Evolutionary conservation across 2,329 filamentous ascomycete genomes (phyloP).

Genomic region (Aspergillus sojae): DNA sequence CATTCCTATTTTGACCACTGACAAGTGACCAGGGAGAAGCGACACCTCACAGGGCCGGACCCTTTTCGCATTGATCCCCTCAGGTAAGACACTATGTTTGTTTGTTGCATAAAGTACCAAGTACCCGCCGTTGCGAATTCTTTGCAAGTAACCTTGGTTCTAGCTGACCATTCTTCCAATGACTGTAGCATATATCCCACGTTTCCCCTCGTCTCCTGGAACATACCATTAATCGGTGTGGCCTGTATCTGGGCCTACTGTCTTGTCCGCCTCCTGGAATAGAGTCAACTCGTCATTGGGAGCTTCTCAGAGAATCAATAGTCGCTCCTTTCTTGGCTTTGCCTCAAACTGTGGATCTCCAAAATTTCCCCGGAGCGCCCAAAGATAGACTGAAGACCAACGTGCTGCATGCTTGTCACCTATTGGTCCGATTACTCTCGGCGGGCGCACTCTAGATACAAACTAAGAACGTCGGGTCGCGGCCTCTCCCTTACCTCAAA

Average conservation of each 20-base stretch:
- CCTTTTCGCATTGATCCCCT: conserved; percentile 3
- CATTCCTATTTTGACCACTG: not conserved
- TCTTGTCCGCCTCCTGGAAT: not conserved
- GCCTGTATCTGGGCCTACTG: conserved; percentile 1
- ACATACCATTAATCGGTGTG: not conserved
- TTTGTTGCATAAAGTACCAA: not conserved
- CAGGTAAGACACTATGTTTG: conserved; percentile 5
- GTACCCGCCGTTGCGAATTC: not conserved
- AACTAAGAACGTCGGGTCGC: conserved; percentile 8
- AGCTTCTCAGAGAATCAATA: conserved; percentile 11
- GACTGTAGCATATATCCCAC: conserved; percentile 1
- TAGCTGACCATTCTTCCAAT: conserved; percentile 7
- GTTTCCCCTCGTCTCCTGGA: not conserved
- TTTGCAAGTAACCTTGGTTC: conserved; percentile 2
- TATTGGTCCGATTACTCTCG: conserved; percentile 20
- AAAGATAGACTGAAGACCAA: conserved; percentile 22
- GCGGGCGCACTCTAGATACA: conserved; percentile 14
- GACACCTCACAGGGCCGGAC: conserved; percentile 6
- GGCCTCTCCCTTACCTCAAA: conserved; percentile 15
- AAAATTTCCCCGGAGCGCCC: conserved; percentile 17
- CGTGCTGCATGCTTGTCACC: conserved; percentile 17
- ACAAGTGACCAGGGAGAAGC: not conserved
- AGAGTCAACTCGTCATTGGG: conserved; percentile 12
- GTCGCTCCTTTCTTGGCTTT: conserved; percentile 13
- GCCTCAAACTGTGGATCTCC: conserved; percentile 20